Evolutionary conservation across 2,329 filamentous ascomycete species (phyloP).

Genomic region (Calonectria honghensis): DNA sequence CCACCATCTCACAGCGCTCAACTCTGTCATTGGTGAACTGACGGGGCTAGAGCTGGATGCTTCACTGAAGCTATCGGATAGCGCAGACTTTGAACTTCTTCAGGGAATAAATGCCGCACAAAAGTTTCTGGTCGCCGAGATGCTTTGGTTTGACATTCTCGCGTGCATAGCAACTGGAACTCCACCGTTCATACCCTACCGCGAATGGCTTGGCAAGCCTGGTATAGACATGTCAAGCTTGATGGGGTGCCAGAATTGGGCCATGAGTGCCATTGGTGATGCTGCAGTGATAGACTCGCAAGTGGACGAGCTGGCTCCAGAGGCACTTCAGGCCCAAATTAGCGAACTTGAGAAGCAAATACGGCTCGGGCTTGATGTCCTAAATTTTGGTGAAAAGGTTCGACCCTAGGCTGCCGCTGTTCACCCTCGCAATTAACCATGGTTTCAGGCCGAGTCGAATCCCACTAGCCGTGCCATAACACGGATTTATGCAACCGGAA

Average conservation of each 20-base stretch:
- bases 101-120: conserved; percentile 44
- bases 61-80: conserved; percentile 11
- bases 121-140: conserved; percentile 44
- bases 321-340: neutral
- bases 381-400: neutral
- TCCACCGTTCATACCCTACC: conserved; percentile 34
- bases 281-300: conserved; percentile 11
- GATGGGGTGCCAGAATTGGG: conserved; percentile 50
- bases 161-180: conserved; percentile 41
- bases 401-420: neutral
- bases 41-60: conserved; percentile 20
- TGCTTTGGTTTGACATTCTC: conserved; percentile 51
- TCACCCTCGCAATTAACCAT: neutral
- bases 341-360: neutral
- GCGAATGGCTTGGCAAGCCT: conserved; percentile 36
- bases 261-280: conserved; percentile 48
- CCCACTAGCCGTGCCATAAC: conserved; percentile 1
- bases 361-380: neutral
- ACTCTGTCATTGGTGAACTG: conserved; percentile 36
- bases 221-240: conserved; percentile 46
- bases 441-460: neutral
- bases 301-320: neutral
- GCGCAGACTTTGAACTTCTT: conserved; percentile 13
- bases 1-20: conserved; percentile 47
- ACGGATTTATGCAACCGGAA: conserved; percentile 42